Evolutionary conservation across 331 rosid species (phyloP), one percentile per base, ranked within the genome.

Genomic region (Quercus phellos): DNA sequence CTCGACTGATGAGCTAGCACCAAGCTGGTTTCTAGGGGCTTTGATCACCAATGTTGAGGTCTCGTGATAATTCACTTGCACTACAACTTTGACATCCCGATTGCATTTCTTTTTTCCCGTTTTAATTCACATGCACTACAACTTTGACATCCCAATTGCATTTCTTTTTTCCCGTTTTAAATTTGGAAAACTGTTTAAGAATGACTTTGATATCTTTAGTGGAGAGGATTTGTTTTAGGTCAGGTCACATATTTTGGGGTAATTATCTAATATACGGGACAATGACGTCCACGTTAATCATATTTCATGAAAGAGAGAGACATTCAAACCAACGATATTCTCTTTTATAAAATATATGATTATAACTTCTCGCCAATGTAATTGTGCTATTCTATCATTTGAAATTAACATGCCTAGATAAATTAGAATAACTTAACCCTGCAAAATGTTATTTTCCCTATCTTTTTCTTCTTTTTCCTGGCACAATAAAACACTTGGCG

Each of bases 11-110:
- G 46, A 38, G 46, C 46, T 8, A 8, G 46, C 0, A 8, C 46
- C 46, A 38, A 38, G 46, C 46, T 38, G 46, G 46, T 38, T 38
- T 38, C 46, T 7, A 0, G 46, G 46, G 12, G 46, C 12, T 38
- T 38, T 38, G 46, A 38, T 38, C 3, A 8, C 7, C 21, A 34
- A 58, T 18, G 74, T 76, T 67, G 84, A 79, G 51, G n/a, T 56
- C 72, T 34, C 4, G 4, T 8, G 74, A 42, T 73, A 67, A 74
- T 46, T 46, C 53, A 10, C 17, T 46, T 46, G 53, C 87, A 79
- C 76, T 70, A 70, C 42, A 22, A 70, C 14, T 78, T 27, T 74
- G 76, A 54, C 78, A 68, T 63, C 21, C 83, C 75, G 67, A 35
- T 51, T 74, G 50, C 59, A 19, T 3, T 26, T 63, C 70, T 68